Evolutionary conservation across 768 basidiomycete species (phyloP).

Genomic region (Cystofilobasidium ferigula): DNA sequence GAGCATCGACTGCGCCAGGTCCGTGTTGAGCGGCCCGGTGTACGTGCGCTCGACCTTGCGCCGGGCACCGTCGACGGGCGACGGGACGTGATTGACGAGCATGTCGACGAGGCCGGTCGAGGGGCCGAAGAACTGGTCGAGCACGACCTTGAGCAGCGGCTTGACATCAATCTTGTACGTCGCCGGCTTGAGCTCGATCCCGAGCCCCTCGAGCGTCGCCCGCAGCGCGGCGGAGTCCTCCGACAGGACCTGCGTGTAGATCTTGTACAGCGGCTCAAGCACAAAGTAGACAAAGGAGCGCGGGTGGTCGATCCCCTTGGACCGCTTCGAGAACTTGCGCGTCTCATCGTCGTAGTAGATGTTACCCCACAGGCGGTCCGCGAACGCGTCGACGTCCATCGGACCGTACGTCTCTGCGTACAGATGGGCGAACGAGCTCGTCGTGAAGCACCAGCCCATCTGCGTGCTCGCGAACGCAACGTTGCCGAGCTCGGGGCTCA

Average conservation of each 20-base stretch:
- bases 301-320: slow-evolving; percentile 48
- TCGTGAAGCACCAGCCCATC: slow-evolving; percentile 96
- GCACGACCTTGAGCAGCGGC: slow-evolving; percentile 80
- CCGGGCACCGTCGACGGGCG: slow-evolving; percentile 41
- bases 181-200: slow-evolving; percentile 76
- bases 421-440: slow-evolving; percentile 88
- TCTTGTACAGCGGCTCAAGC: slow-evolving; percentile 89
- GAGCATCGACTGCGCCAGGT: slow-evolving; percentile 67
- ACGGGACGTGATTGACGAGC: slow-evolving; percentile 79
- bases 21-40: slow-evolving; percentile 73
- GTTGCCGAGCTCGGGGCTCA: slow-evolving; percentile 91
- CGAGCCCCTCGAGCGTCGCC: slow-evolving; percentile 61
- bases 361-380: slow-evolving; percentile 91
- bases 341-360: slow-evolving; percentile 80
- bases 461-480: slow-evolving; percentile 94
- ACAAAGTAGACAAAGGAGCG: slow-evolving; percentile 93
- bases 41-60: slow-evolving; percentile 63
- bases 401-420: slow-evolving; percentile 85
- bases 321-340: slow-evolving; percentile 81
- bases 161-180: slow-evolving; percentile 99
- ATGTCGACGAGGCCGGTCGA: slow-evolving; percentile 84
- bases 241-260: slow-evolving; percentile 83
- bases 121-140: slow-evolving; percentile 92
- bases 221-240: slow-evolving; percentile 83
- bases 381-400: slow-evolving; percentile 73